phyloP scores from a whole-genome alignment of 2,329 filamentous ascomycete species.

The Elsinoe fawcettii region DNA sequence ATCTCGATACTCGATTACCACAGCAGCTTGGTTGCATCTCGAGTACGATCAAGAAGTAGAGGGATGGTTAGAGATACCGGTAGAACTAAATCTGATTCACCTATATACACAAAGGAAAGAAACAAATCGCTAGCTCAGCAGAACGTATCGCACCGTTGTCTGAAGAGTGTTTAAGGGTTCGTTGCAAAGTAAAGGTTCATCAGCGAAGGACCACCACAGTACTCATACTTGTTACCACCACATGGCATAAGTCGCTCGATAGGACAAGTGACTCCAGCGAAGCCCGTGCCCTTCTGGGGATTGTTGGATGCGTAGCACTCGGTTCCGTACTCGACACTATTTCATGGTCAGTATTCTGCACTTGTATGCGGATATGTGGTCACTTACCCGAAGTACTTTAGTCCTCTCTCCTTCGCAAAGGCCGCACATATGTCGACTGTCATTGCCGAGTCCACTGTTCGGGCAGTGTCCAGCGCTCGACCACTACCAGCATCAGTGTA shows the following conservation, averaged over 20 bases:
- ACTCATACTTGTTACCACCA: constrained; percentile 24
- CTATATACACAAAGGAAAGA: neutral
- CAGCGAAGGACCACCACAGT: constrained; percentile 26
- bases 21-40: no score
- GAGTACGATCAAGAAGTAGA: no score
- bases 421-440: constrained; percentile 15
- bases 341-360: neutral
- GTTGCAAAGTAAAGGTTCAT: constrained; percentile 26
- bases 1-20: no score
- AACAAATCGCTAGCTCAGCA: neutral
- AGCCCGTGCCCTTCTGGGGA: constrained; percentile 20
- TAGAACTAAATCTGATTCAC: neutral
- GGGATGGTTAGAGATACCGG: neutral
- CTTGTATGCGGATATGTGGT: neutral
- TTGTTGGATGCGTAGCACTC: constrained; percentile 19
- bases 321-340: constrained; percentile 2
- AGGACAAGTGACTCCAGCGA: constrained; percentile 19
- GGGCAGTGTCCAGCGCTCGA: constrained; percentile 7
- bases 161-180: neutral
- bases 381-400: constrained; percentile 7
- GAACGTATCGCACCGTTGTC: neutral
- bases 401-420: neutral
- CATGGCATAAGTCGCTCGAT: constrained; percentile 23
- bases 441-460: neutral
- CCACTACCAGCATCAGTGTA: constrained; percentile 3